phyloP scores from a whole-genome alignment of 306 rosid genomes.

The Glycine tomentella region DNA sequence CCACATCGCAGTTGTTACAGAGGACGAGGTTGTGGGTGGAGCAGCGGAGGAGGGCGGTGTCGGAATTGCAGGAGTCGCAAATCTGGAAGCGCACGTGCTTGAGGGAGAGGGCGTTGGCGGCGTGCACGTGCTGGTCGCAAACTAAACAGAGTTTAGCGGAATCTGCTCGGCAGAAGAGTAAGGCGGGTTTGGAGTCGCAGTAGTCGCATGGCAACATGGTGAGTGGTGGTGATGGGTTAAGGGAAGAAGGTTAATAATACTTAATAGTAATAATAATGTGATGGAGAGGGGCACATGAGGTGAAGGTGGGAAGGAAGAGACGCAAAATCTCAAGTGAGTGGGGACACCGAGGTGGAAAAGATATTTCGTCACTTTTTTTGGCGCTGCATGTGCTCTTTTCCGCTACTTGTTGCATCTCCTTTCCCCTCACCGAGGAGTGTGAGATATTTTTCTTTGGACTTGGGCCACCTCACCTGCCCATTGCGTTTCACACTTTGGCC shows the following conservation, averaged over 20 bases:
- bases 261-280: too few species aligned
- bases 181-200: slow-evolving; percentile 53
- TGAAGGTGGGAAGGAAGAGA: neutral
- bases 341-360: neutral
- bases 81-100: slow-evolving; percentile 59
- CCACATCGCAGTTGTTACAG: slow-evolving; percentile 51
- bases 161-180: slow-evolving; percentile 55
- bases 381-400: too few species aligned
- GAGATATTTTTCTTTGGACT: too few species aligned
- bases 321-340: slow-evolving; percentile 9
- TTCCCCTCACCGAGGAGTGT: too few species aligned
- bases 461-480: too few species aligned
- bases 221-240: too few species aligned
- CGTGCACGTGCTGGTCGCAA: slow-evolving; percentile 62
- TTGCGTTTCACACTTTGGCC: too few species aligned
- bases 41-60: slow-evolving; percentile 43
- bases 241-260: too few species aligned
- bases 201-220: slow-evolving; percentile 50
- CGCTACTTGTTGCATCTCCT: too few species aligned
- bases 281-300: too few species aligned
- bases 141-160: slow-evolving; percentile 55
- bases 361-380: slow-evolving; percentile 14
- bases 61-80: slow-evolving; percentile 48
- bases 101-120: slow-evolving; percentile 62
- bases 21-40: slow-evolving; percentile 46